Evolutionary conservation across 345 rosid species (phyloP).

Genomic region (Psidium guajava): DNA sequence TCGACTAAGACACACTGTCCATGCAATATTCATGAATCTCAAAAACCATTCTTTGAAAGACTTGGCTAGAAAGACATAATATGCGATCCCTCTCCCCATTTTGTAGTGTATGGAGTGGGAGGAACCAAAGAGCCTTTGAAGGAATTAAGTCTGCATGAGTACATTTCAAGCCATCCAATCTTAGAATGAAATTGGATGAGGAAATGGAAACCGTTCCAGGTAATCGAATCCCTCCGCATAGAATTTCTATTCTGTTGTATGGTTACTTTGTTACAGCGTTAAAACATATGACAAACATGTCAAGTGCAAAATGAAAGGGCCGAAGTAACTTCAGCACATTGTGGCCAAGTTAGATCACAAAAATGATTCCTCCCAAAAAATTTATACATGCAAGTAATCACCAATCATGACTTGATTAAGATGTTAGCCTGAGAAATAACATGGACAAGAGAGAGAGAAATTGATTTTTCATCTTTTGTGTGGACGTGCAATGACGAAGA

Average conservation of each 20-base stretch:
- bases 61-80: background rate
- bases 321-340: no score
- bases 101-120: background rate
- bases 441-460: background rate
- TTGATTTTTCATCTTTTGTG: background rate
- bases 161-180: background rate
- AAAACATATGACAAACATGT: no score
- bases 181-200: background rate
- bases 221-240: background rate
- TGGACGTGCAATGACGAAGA: background rate
- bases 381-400: no score
- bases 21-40: background rate
- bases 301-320: no score
- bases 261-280: background rate
- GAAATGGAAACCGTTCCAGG: background rate
- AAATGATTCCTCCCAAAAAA: no score
- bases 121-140: background rate
- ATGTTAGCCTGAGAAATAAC: no score
- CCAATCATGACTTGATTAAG: no score
- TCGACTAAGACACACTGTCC: background rate
- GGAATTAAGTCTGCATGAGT: background rate
- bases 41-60: background rate
- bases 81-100: background rate
- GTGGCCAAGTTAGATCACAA: no score
- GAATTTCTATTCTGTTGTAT: background rate